These are phyloP conservation scores for Suhomyces prunicola DNA, from an alignment of 805 yeast species.

Conservation along the genomic window DNA sequence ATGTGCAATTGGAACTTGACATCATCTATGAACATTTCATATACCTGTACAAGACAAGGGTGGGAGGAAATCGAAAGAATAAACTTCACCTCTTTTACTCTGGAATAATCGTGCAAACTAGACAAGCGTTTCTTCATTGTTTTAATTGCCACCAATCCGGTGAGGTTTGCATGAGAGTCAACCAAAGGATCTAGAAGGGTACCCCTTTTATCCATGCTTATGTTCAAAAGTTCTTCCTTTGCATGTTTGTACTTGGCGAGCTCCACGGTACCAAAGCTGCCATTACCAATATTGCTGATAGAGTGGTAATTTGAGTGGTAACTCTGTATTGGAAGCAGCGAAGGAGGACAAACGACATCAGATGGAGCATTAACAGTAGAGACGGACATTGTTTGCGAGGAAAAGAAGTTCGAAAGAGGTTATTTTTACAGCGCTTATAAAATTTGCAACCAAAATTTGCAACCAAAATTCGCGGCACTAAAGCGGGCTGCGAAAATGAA, in stretches of 20 bases:
- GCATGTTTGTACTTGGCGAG: conserved; percentile 50
- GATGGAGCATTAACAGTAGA: conserved; percentile 1
- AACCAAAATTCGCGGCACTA: background rate
- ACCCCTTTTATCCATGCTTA: conserved; percentile 19
- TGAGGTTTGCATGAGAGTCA: conserved; percentile 18
- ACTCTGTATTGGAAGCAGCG: conserved; percentile 12
- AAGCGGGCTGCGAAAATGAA: background rate
- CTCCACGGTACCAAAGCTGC: conserved; percentile 71
- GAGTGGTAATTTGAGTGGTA: conserved; percentile 37
- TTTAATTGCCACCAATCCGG: conserved; percentile 69
- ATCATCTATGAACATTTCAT: conserved; percentile 76
- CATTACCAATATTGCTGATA: conserved; percentile 60
- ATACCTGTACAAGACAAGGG: conserved; percentile 65
- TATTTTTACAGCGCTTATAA: background rate
- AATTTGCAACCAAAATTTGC: background rate
- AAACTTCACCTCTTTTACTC: conserved; percentile 64
- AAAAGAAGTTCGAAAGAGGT: background rate
- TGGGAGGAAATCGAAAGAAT: conserved; percentile 69
- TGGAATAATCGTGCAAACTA: conserved; percentile 25
- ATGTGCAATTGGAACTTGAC: conserved; percentile 61
- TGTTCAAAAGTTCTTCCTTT: conserved; percentile 17
- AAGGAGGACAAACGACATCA: conserved; percentile 2
- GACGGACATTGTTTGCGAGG: background rate
- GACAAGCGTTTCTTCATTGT: conserved; percentile 60
- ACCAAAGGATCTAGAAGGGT: conserved; percentile 51